phyloP scores from a whole-genome alignment of 176 grass and related monocot species.

The Avena insularis region DNA sequence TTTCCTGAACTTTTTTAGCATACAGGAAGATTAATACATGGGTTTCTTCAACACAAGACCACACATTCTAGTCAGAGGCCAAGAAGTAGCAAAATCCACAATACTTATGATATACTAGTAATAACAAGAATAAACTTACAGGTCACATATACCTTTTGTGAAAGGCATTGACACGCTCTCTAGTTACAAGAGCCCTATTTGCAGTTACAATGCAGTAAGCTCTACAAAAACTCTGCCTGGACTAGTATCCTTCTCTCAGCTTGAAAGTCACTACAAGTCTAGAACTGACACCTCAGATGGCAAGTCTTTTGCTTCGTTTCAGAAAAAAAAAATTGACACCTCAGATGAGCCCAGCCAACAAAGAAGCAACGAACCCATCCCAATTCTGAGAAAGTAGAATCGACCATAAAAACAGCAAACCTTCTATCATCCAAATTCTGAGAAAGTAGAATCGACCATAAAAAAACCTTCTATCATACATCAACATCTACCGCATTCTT shows the following conservation, averaged over 20 bases:
- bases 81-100: background rate
- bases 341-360: conserved; percentile 38
- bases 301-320: too few relatives aligned
- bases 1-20: background rate
- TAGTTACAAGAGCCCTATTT: conserved; percentile 47
- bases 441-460: too few relatives aligned
- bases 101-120: background rate
- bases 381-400: conserved; percentile 16
- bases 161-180: background rate
- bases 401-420: background rate
- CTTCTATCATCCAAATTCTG: too few relatives aligned
- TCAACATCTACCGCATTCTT: conserved; percentile 34
- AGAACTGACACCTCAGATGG: too few relatives aligned
- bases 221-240: conserved; percentile 50
- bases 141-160: conserved; percentile 3
- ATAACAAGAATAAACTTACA: background rate
- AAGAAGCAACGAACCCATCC: conserved; percentile 41
- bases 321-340: background rate
- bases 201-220: conserved; percentile 38
- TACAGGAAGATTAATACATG: background rate
- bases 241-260: conserved; percentile 14
- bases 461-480: conserved; percentile 32
- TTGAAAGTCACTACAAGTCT: conserved; percentile 21
- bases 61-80: background rate
- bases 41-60: background rate